These are phyloP conservation scores for Globisporangium carolinianum DNA, from an alignment of 352 stramenopile species.

Conservation along the genomic window DNA sequence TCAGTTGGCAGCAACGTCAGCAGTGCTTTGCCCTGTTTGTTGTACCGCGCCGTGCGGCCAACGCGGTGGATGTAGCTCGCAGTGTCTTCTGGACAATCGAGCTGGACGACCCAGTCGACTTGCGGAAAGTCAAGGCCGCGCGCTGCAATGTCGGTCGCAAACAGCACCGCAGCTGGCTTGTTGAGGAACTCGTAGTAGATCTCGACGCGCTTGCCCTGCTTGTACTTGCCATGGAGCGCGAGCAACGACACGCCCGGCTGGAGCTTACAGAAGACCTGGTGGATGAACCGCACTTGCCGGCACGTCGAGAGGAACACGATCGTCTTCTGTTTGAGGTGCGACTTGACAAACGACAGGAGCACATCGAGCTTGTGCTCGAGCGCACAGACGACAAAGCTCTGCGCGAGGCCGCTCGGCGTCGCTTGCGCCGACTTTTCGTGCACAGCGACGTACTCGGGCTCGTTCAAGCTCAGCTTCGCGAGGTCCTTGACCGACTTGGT, in stretches of 20 bases:
- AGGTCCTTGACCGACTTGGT: constrained; percentile 97
- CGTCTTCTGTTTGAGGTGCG: constrained; percentile 96
- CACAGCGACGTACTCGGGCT: constrained; percentile 97
- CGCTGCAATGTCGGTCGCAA: constrained; percentile 98
- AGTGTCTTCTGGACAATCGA: constrained; percentile 96
- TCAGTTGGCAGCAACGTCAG: constrained; percentile 91
- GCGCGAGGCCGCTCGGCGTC: constrained; percentile 90
- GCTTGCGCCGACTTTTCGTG: constrained; percentile 88
- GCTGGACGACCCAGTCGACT: constrained; percentile 98
- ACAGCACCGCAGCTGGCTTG: constrained; percentile 91
- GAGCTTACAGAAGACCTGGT: constrained; percentile 94
- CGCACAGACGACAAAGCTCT: constrained; percentile 94
- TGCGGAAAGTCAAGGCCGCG: constrained; percentile 97
- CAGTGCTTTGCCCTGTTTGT: constrained; percentile 90
- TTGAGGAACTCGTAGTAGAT: constrained; percentile 99
- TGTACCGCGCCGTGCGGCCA: constrained; percentile 94
- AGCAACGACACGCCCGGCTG: constrained; percentile 96
- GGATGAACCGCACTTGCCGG: constrained; percentile 94
- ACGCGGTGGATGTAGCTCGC: constrained; percentile 99
- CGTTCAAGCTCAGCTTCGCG: constrained; percentile 90
- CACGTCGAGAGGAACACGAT: constrained; percentile 99
- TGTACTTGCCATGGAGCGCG: constrained; percentile 98
- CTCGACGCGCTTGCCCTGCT: constrained; percentile 96
- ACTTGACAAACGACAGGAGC: constrained; percentile 98
- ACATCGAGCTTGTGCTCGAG: constrained; percentile 97